Percentiles rank a stretch among this genome's conserved stretches.
Conservation (phyloP, 805 yeast genomes). For the Zygoascus tannicola region DNA sequence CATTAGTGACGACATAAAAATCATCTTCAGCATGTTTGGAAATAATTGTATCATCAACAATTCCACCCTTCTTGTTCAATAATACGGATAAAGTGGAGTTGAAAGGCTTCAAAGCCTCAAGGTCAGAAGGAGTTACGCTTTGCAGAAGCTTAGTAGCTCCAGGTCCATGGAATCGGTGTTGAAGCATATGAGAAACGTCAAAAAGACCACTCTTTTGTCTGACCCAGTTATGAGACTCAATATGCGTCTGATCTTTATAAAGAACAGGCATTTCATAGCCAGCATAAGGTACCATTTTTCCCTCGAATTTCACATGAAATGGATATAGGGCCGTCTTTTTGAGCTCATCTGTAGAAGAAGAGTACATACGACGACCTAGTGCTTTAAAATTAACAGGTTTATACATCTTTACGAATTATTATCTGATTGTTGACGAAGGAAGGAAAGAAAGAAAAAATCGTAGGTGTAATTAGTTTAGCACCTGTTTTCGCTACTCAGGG, state of each 20-base stretch:
- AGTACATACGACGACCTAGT: constrained; percentile 7
- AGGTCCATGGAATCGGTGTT: constrained; percentile 67
- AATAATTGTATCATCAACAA: constrained; percentile 89
- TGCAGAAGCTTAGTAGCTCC: constrained; percentile 62
- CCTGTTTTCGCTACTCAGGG: too few relatives aligned
- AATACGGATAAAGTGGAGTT: constrained; percentile 70
- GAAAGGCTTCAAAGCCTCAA: constrained; percentile 45
- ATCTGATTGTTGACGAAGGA: too few relatives aligned
- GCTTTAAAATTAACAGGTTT: not conserved
- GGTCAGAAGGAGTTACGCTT: constrained; percentile 81
- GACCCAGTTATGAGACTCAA: constrained; percentile 93
- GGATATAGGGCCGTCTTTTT: constrained; percentile 70
- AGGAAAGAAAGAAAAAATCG: not conserved
- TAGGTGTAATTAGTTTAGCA: not conserved
- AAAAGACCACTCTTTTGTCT: constrained; percentile 80
- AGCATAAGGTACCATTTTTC: constrained; percentile 91
- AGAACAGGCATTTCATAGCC: constrained; percentile 94
- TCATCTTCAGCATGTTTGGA: constrained; percentile 63
- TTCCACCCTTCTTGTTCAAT: constrained; percentile 66
- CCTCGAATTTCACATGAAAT: constrained; percentile 68
- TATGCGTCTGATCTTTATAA: constrained; percentile 75
- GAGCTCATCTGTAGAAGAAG: constrained; percentile 14
- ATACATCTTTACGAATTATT: too few relatives aligned
- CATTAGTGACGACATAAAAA: constrained; percentile 89
- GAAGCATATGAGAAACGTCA: constrained; percentile 97